Evolutionary conservation across 164 flowering plant species (phyloP), one percentile per base, ranked within the genome.

Genomic region (Saururus chinensis): DNA sequence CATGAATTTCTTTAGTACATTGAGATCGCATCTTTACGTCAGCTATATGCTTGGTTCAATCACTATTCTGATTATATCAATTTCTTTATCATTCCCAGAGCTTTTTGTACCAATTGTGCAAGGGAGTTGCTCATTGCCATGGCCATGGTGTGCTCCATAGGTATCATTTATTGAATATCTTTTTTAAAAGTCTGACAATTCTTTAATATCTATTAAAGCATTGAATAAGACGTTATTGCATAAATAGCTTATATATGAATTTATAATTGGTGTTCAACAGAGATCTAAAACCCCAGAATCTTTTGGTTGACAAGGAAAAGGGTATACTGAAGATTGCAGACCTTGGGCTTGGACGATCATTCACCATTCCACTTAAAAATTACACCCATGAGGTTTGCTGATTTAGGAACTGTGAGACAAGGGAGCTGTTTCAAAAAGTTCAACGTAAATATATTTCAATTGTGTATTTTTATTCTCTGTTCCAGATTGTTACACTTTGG

Each of bases 41-140:
- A 30, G 37, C 6, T 2, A 6, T 30, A 30, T n/a, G 6, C 37
- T 6, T 35, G 20, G 60, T 24, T 14, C 20, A 57, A 0, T 13
- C 13, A 8, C 14, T 25, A 1, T 35, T 57, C 21, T 57, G 12
- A 42, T 14, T 10, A 4, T 9, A 42, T 1, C 9, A 14, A 10
- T 9, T 1, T 42, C 14, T 42, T 42, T 42, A 14, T 42, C 1
- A 42, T 42, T 10, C 42, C 0, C 90, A 86, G 85, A 87, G 87
- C 66, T 90, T 88, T 54, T 66, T 93, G 56, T 93, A 66, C 72
- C 99, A 93, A 74, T 74, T 93, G 52, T 81, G 87, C 70, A 95
- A 88, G 71, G 99, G 99, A 19, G 97, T 95, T 8, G 91, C 96
- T 0, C 96, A 95, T 60, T 90, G 95, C 64, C 99, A 91, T 66